Conservation (phyloP, 257 asterid genomes). For the Solanum chiquidenum region DNA sequence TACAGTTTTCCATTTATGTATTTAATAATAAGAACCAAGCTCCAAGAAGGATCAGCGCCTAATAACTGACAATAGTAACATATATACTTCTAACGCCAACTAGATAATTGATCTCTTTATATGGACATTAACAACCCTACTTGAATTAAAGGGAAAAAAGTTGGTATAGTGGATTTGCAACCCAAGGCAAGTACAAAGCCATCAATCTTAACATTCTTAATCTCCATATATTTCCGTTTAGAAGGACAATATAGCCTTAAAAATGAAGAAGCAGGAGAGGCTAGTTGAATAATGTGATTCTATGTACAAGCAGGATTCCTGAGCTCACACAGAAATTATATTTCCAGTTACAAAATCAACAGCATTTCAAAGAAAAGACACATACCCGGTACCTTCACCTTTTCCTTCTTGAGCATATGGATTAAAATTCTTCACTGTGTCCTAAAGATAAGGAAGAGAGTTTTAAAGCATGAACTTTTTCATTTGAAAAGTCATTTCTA, state of each 20-base stretch:
- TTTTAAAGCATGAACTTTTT: neutral
- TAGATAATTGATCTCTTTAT: neutral
- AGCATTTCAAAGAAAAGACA: constrained; percentile 3
- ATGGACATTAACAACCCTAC: neutral
- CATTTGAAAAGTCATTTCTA: neutral
- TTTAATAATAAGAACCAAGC: neutral
- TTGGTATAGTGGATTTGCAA: neutral
- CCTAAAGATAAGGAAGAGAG: constrained; percentile 26
- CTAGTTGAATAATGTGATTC: neutral
- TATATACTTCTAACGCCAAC: neutral
- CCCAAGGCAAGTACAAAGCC: neutral
- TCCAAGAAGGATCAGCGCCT: neutral
- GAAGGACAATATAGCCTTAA: neutral
- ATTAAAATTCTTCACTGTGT: constrained; percentile 66
- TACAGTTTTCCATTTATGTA: neutral
- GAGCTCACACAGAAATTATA: neutral
- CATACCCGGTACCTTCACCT: constrained; percentile 96
- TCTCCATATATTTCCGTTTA: neutral
- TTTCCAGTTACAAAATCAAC: neutral
- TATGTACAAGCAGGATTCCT: neutral
- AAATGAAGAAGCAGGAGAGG: neutral
- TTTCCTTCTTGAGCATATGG: constrained; percentile 62
- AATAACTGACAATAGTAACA: neutral
- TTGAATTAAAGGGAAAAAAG: neutral
- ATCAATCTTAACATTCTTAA: neutral